Evolutionary conservation across 2,329 filamentous ascomycete species (phyloP), one percentile per base, ranked within the genome.

Genomic region (Aspergillus jensenii): DNA sequence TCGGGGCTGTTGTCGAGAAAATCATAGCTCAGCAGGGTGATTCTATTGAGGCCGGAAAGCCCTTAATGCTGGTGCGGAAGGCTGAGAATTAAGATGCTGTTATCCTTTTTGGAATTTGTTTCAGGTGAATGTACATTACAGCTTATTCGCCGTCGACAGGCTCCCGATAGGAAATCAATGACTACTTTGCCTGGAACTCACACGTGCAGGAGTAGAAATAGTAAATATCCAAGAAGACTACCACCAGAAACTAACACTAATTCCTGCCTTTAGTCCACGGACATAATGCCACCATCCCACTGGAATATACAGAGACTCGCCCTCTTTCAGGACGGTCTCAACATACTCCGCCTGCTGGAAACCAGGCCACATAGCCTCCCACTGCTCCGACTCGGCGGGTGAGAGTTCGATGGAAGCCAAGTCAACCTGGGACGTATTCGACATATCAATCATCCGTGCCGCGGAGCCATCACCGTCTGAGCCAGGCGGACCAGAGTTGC

Each of bases 261-360:
- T 93, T 70, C 93, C 96, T 19, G 90, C 85, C 56, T 86, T 91
- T 68, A 98, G 71, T 50, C 91, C 91, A 59, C 90, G 82, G 3
- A 98, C 90, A 74, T 97, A 98, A 79, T 99, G 95, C 95, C 95
- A 99, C 93, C 95, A 99, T 0, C 93, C 95, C 5, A 91, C 82
- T 0, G 95, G 95, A 53, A 99, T 90, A 71, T 96, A 95, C 53
- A 99, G 72, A 62, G 87, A 89, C 53, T 99, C 92, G 0, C 93
- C 95, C 1, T 90, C 88, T 31, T 83, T 85, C 6, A 99, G 76
- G 1, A 98, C 82, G 1, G 77, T 87, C 68, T 99, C 95, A 35
- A 90, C 76, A 69, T 89, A 93, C 54, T 83, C 78, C 2, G 90
- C 80, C 0, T 81, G 73, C 49, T 73, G 72, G 62, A 96, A 90